Evolutionary conservation across 352 stramenopile genomes (phyloP).

Genomic region (Bremia lactucae): DNA sequence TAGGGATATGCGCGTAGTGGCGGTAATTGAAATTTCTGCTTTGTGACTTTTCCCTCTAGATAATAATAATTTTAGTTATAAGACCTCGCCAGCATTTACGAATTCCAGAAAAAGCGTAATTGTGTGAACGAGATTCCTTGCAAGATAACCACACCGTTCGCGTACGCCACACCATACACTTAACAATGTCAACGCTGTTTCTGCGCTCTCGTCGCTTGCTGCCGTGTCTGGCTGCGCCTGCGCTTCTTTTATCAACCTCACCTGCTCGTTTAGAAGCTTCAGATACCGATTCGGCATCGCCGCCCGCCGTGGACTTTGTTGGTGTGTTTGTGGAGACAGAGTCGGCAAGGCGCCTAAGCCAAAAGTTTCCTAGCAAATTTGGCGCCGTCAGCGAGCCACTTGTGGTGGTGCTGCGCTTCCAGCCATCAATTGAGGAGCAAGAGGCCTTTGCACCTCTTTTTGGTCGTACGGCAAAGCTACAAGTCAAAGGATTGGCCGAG

Average conservation of each 20-base stretch:
- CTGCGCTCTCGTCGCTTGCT: conserved; percentile 19
- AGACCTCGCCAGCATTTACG: no score
- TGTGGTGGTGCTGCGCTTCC: conserved; percentile 71
- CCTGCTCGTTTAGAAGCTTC: conserved; percentile 19
- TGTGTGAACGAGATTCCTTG: no score
- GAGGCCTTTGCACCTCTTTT: conserved; percentile 65
- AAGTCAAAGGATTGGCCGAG: conserved; percentile 52
- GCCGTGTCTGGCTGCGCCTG: conserved; percentile 16
- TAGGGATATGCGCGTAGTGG: no score
- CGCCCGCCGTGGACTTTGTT: conserved; percentile 48
- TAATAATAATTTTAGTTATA: no score
- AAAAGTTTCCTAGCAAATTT: conserved; percentile 53
- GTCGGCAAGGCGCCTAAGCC: conserved; percentile 32
- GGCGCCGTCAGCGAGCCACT: conserved; percentile 27
- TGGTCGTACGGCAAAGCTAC: conserved; percentile 40
- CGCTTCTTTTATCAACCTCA: conserved; percentile 12
- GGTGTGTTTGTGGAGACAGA: conserved; percentile 65
- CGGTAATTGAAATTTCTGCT: no score
- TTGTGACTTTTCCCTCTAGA: no score
- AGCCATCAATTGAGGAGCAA: conserved; percentile 58
- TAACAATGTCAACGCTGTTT: conserved; percentile 4
- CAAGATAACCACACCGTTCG: no score
- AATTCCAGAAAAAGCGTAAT: no score
- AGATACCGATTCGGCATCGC: background rate
- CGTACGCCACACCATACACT: background rate